Base-by-base conservation (phyloP, 495 filamentous ascomycete species). In the Thozetella sp. region DNA sequence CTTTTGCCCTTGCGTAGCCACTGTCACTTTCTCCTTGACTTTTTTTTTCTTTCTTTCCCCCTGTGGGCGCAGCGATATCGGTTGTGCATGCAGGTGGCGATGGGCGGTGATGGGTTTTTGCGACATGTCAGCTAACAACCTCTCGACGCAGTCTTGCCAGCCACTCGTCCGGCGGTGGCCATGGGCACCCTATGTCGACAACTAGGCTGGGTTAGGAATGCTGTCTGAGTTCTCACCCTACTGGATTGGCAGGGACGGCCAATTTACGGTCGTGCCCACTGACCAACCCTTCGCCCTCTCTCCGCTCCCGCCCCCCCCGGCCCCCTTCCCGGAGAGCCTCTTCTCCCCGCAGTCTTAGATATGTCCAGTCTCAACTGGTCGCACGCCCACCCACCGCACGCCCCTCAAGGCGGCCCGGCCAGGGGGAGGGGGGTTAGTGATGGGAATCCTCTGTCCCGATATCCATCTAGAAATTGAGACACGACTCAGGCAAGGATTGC, bases 211-310 rank as follows among this genome's bases (percentile, higher is more conserved):
- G 6, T 19, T 10, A 48, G 43, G 43, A 48, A 48, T 48, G 43
- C 10, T 37, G 30, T 37, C 30, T 37, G 30, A 37, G 30, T 37
- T 37, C 30, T 6, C 30, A 6, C 6, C 30, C 30, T 37, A 6
- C 15, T 37, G 30, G 30, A 37, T 48, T 48, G 43, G 43, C 43
- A 48, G 43, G 43, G 43, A 37, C 43, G 43, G 43, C 43, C 43
- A 48, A 48, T 48, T 48, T 48, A 19, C 43, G 43, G 43, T 48
- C 43, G 43, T 48, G 43, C 10, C 20, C 43, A 19, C n/a, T n/a
- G n/a, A n/a, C n/a, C n/a, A 48, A 37, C 9, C 43, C 43, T 48
- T 20, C 20, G 12, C 11, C 43, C 43, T 48, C n/a, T n/a, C n/a
- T n/a, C n/a, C n/a, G 43, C 43, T n/a, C 4, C 10, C n/a, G 4